Base-by-base conservation (phyloP, 176 grass and related monocot genomes). In the Dactylis glomerata region DNA sequence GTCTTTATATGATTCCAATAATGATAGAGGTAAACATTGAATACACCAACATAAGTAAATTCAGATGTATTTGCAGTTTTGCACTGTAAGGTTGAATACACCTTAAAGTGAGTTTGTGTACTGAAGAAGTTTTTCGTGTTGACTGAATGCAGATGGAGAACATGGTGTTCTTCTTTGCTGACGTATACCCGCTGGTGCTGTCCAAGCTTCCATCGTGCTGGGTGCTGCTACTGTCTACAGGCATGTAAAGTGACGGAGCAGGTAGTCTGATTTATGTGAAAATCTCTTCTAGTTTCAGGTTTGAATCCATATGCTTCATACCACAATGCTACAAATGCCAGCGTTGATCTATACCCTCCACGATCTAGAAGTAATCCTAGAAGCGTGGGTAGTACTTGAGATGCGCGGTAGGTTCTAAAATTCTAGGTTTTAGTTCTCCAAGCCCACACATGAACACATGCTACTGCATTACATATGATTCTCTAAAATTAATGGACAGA, bases 61-160 rank as follows among this genome's bases (percentile, higher is more conserved):
- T 41, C 34, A 32, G 17, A 77, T 57, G 13, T 32, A 52, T 0
- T 46, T 64, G 27, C 40, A 46, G 12, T 65, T 0, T 46, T 64
- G 27, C 40, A 46, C 19, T 65, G 28, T 33, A 12, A 66, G 62
- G 3, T 45, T 45, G 42, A 45, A 45, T 45, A 45, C 3, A 45
- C 3, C 42, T 12, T 45, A 45, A 45, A 45, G 9, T 8, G 24
- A 78, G 37, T 17, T 26, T 54, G 42, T 50, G 38, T 30, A 42
- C 41, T 73, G 70, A 30, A 30, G 16, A 63, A 24, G 23, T 86
- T 57, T 74, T 41, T 19, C 3, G 44, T 26, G 23, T 76, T 83
- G 31, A 44, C 20, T 80, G 86, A 23, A 70, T 80, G 78, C 89
- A 98, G 93, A 81, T 98, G 93, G 93, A 96, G 49, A 87, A 94